Conservation (phyloP, 495 filamentous ascomycete species). For the Neurospora sp. region DNA sequence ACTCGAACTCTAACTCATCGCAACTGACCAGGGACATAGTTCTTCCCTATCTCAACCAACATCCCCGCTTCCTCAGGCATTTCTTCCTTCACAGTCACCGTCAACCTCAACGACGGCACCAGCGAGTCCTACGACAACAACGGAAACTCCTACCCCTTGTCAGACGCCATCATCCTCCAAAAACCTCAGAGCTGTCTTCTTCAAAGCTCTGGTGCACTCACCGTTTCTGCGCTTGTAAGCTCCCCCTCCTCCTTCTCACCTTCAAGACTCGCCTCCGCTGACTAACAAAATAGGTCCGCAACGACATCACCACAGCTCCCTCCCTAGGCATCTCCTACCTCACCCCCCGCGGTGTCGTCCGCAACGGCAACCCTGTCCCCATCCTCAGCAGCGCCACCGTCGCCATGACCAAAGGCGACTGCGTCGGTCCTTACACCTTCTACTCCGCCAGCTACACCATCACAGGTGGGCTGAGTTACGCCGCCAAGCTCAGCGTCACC, state of each 20-base stretch:
- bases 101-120: slow-evolving; percentile 33
- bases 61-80: slow-evolving; percentile 32
- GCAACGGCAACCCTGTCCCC: slow-evolving; percentile 37
- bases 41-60: slow-evolving; percentile 32
- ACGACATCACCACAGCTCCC: slow-evolving; percentile 31
- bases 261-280: neutral
- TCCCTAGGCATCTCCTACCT: slow-evolving; percentile 40
- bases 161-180: slow-evolving; percentile 35
- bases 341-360: slow-evolving; percentile 26
- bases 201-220: slow-evolving; percentile 28
- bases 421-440: slow-evolving; percentile 44
- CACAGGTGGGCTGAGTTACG: slow-evolving; percentile 34
- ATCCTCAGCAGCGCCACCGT: slow-evolving; percentile 31
- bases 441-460: slow-evolving; percentile 40
- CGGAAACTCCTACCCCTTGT: slow-evolving; percentile 34
- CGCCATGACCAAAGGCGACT: slow-evolving; percentile 38
- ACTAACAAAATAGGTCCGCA: slow-evolving; percentile 33
- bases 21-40: slow-evolving; percentile 18
- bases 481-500: slow-evolving; percentile 38
- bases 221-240: slow-evolving; percentile 31
- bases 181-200: slow-evolving; percentile 38
- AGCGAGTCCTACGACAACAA: slow-evolving; percentile 36
- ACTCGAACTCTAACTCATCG: neutral
- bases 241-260: neutral
- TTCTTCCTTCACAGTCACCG: slow-evolving; percentile 34